Base-by-base conservation (phyloP, 345 rosid species). In the Angophora floribunda region DNA sequence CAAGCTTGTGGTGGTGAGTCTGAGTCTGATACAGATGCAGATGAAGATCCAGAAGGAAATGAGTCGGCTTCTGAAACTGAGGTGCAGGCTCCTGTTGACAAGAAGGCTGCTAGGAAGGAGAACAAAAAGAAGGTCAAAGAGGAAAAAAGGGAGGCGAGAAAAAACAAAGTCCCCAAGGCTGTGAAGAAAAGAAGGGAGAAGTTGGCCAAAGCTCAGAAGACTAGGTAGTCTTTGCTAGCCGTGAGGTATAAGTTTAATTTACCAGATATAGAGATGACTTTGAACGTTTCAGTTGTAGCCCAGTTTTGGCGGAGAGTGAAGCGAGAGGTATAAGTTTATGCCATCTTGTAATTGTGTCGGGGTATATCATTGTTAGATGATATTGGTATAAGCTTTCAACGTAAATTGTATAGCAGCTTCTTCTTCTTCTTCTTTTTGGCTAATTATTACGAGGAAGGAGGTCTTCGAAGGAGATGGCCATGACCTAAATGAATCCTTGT, bases 101-200 rank as follows among this genome's bases (percentile, higher is more conserved):
- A 92, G 94, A 96, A 90, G 91, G 95, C 98, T 16, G 99, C 98
- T 2, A 95, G 99, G 91, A 98, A 98, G 93, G 99, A 96, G 94
- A 90, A 98, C 86, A 98, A 98, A 89, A 98, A 95, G 99, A 98
- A 95, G 91, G 99, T 98, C 5, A 98, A 94, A 90, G 99, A 98
- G 89, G 99, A 97, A 91, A 97, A 95, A 91, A 93, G 98, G 90
- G 99, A 98, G 70, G 90, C 97, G 78, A 92, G 99, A 87, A 98
- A 97, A 92, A 98, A 84, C 4, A 98, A 98, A 91, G 93, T 92
- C 63, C 99, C 99, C 4, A 98, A 98, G 93, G 95, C 99, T 86
- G 91, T 95, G 10, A 98, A 97, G 99, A 98, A 96, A 90, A 90
- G 98, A 88, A 95, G 96, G 91, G 97, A 96, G 93, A 97, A 97